Conservation (phyloP, 2,329 filamentous ascomycete genomes). For the Clarireedia hainanense region DNA sequence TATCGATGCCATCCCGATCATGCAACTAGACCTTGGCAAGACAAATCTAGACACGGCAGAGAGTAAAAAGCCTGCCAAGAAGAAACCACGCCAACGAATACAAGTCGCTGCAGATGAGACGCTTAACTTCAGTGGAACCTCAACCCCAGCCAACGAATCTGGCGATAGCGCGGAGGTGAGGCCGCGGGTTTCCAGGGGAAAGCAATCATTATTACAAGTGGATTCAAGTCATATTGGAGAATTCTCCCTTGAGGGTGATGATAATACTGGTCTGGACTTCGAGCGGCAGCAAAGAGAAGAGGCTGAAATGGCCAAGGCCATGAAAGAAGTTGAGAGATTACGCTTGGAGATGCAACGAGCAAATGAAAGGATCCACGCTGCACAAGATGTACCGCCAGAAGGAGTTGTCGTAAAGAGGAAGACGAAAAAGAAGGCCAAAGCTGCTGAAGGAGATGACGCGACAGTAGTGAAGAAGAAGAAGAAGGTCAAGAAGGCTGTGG, state of each 20-base stretch:
- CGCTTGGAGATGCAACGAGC: constrained; percentile 83
- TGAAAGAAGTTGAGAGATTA: constrained; percentile 80
- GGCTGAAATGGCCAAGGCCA: constrained; percentile 78
- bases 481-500: constrained; percentile 36
- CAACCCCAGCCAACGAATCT: constrained; percentile 43
- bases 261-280: constrained; percentile 40
- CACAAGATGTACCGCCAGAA: constrained; percentile 53
- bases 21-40: constrained; percentile 74
- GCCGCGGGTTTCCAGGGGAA: constrained; percentile 41
- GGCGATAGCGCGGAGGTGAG: constrained; percentile 48
- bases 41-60: constrained; percentile 24
- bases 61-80: constrained; percentile 30
- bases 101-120: constrained; percentile 69
- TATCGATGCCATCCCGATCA: constrained; percentile 91
- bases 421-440: constrained; percentile 41
- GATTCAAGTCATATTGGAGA: constrained; percentile 76
- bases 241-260: constrained; percentile 57
- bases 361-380: constrained; percentile 65
- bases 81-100: constrained; percentile 49
- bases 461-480: constrained; percentile 39
- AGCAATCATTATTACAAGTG: constrained; percentile 66
- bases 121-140: constrained; percentile 45
- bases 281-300: constrained; percentile 70
- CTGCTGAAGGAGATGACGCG: constrained; percentile 16
- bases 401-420: constrained; percentile 56